These are phyloP conservation scores for Tephrocybe sp. DNA, from an alignment of 768 basidiomycete genomes.

Conservation along the genomic window DNA sequence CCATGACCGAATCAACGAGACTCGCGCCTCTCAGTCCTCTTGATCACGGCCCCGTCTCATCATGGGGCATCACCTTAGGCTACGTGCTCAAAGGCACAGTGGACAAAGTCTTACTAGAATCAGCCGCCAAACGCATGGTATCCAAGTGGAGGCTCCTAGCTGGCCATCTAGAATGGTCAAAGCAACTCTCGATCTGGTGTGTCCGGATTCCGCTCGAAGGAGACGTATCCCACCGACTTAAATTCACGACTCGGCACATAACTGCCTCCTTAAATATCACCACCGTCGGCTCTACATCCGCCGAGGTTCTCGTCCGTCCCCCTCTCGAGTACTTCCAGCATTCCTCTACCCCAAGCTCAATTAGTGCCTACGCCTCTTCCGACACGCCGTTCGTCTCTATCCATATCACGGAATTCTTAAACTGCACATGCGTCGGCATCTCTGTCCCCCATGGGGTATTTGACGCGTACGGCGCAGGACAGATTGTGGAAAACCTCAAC, in stretches of 20 bases:
- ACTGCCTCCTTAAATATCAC: conserved; percentile 1
- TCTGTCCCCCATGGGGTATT: conserved; percentile 8
- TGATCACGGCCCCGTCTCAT: conserved; percentile 2
- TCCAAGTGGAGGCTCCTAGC: conserved; percentile 12
- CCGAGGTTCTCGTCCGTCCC: neutral
- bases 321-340: conserved; percentile 6
- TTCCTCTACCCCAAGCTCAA: neutral
- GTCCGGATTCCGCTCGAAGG: neutral
- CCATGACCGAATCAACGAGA: conserved; percentile 1
- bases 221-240: neutral
- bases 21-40: conserved; percentile 7
- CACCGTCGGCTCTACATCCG: neutral
- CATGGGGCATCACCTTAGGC: conserved; percentile 4
- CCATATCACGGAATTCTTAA: conserved; percentile 2
- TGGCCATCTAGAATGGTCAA: conserved; percentile 7
- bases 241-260: neutral
- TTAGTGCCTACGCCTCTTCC: neutral
- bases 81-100: conserved; percentile 9
- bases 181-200: conserved; percentile 1
- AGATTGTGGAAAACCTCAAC: neutral
- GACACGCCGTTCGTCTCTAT: conserved; percentile 4
- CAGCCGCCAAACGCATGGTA: conserved; percentile 3
- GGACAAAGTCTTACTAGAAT: neutral
- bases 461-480: conserved; percentile 9
- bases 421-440: conserved; percentile 6